Conservation (phyloP, 768 basidiomycete species). For the Leccinum subtestaceum region DNA sequence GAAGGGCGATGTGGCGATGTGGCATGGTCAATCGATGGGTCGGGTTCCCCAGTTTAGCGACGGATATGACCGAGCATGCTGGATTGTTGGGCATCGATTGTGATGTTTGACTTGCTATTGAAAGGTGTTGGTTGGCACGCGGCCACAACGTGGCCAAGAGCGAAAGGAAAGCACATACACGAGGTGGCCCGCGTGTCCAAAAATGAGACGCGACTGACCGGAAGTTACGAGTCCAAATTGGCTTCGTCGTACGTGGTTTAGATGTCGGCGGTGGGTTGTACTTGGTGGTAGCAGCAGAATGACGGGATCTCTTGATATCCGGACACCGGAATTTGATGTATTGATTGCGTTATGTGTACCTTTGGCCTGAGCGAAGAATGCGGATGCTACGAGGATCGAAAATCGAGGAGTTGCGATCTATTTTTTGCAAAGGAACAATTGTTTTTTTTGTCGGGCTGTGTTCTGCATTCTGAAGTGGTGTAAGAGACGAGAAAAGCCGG, state of each 20-base stretch:
- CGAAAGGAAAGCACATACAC: neutral
- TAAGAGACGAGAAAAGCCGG: neutral
- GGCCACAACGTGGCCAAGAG: neutral
- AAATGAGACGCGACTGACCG: neutral
- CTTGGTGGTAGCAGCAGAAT: neutral
- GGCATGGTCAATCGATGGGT: neutral
- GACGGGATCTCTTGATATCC: neutral
- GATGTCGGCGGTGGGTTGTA: neutral
- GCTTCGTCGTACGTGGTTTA: neutral
- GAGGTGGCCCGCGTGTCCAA: neutral
- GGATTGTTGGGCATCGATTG: constrained; percentile 33
- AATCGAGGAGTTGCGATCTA: neutral
- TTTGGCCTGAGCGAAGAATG: constrained; percentile 3
- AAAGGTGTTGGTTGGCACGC: neutral
- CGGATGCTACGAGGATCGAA: neutral
- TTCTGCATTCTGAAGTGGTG: neutral
- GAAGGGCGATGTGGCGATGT: constrained; percentile 13
- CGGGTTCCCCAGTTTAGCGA: constrained; percentile 19
- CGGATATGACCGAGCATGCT: constrained; percentile 33
- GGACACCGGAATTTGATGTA: neutral
- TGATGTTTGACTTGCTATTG: constrained; percentile 18
- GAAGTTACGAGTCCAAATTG: neutral
- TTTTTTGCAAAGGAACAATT: neutral
- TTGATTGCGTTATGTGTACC: neutral
- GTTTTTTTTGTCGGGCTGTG: neutral